Conservation (phyloP, 2,329 filamentous ascomycete species). For the Verticillium nubilum region DNA sequence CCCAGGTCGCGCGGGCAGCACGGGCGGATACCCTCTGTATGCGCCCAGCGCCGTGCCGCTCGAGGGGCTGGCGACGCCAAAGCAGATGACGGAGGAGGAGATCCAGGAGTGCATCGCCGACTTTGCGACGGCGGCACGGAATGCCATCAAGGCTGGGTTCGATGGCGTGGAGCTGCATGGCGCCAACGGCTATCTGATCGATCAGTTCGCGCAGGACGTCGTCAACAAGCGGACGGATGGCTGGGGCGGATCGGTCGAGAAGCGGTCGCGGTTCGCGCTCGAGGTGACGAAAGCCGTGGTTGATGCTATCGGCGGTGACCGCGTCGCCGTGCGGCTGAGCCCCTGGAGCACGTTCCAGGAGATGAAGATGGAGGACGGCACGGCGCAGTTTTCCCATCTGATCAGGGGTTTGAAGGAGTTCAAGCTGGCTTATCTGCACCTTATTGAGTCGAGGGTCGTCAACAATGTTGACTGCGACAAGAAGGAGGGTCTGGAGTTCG, state of each 20-base stretch:
- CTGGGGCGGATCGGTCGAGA: conserved; percentile 50
- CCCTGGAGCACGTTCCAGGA: conserved; percentile 58
- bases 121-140: conserved; percentile 46
- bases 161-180: conserved; percentile 62
- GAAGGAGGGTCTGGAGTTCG: conserved; percentile 25
- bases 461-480: conserved; percentile 34
- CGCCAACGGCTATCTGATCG: conserved; percentile 56
- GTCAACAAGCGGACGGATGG: conserved; percentile 43
- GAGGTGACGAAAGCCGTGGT: conserved; percentile 38
- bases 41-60: conserved; percentile 66
- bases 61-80: too few relatives aligned
- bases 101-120: conserved; percentile 56
- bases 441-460: conserved; percentile 52
- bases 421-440: conserved; percentile 54
- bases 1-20: conserved; percentile 46
- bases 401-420: conserved; percentile 43
- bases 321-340: conserved; percentile 50
- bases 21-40: conserved; percentile 27
- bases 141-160: conserved; percentile 58
- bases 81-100: conserved; percentile 55
- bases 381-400: conserved; percentile 58
- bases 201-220: conserved; percentile 50
- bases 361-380: conserved; percentile 57
- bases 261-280: conserved; percentile 43
- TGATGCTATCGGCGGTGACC: conserved; percentile 41